Conservation (phyloP, 441 rosid genomes). For the Macaranga tanarius region DNA sequence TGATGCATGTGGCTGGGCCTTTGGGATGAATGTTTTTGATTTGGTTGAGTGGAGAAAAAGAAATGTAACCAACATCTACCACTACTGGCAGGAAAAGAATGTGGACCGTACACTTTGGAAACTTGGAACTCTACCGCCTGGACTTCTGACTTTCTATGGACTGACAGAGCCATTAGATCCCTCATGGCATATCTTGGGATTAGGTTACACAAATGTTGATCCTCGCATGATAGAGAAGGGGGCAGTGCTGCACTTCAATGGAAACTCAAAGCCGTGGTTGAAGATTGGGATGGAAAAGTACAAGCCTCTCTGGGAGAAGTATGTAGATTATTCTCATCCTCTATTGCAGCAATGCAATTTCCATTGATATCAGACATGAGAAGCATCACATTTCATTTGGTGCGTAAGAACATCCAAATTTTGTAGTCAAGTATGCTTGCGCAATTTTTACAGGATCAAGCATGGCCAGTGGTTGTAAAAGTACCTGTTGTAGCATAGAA, state of each 20-base stretch:
- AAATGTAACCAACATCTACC: slow-evolving; percentile 85
- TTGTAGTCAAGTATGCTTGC: slow-evolving; percentile 35
- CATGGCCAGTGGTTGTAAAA: slow-evolving; percentile 34
- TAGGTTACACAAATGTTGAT: slow-evolving; percentile 87
- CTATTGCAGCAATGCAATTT: slow-evolving; percentile 82
- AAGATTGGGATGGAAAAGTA: slow-evolving; percentile 91
- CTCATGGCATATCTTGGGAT: slow-evolving; percentile 83
- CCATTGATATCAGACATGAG: slow-evolving; percentile 39
- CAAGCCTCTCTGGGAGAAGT: slow-evolving; percentile 93
- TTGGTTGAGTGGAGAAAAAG: slow-evolving; percentile 87
- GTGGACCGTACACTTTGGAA: slow-evolving; percentile 90
- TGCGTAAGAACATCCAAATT: slow-evolving; percentile 21
- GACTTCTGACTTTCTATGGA: slow-evolving; percentile 85
- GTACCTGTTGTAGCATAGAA: slow-evolving; percentile 33
- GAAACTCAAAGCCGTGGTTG: slow-evolving; percentile 96
- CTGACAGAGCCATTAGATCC: slow-evolving; percentile 76
- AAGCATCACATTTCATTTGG: slow-evolving; percentile 3
- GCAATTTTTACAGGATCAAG: slow-evolving; percentile 38
- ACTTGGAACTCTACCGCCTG: slow-evolving; percentile 94
- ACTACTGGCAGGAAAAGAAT: slow-evolving; percentile 92
- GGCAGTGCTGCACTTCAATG: slow-evolving; percentile 92
- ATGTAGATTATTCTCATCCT: slow-evolving; percentile 74
- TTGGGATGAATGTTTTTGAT: slow-evolving; percentile 94
- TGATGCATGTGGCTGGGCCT: slow-evolving; percentile 98
- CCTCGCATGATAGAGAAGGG: slow-evolving; percentile 75